These are phyloP conservation scores for Fragaria ananassa DNA, from an alignment of 306 rosid species.

Conservation along the genomic window DNA sequence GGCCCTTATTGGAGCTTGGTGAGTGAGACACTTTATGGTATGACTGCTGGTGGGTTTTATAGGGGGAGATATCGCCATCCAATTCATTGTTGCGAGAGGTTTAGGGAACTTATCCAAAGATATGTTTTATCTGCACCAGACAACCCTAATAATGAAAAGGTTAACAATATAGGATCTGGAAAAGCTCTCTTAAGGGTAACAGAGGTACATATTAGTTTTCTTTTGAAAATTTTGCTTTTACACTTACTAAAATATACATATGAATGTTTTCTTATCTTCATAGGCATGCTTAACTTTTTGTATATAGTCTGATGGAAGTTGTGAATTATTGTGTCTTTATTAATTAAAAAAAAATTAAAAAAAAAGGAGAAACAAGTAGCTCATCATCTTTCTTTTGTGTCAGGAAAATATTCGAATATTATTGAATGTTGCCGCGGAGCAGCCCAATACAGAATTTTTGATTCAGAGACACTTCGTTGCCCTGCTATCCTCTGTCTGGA, in stretches of 20 bases:
- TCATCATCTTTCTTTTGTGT: slow-evolving; percentile 25
- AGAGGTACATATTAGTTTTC: slow-evolving; percentile 49
- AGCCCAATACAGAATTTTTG: slow-evolving; percentile 68
- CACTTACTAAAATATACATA: slow-evolving; percentile 9
- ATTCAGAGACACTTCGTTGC: slow-evolving; percentile 90
- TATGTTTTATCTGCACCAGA: slow-evolving; percentile 61
- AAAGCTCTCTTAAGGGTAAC: slow-evolving; percentile 94
- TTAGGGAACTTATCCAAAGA: slow-evolving; percentile 79
- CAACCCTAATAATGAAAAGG: slow-evolving; percentile 66
- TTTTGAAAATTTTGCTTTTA: not conserved
- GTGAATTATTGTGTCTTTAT: not conserved
- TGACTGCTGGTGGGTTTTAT: slow-evolving; percentile 85
- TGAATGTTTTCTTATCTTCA: slow-evolving; percentile 12
- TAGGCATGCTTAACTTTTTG: slow-evolving; percentile 1
- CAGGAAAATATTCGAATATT: slow-evolving; percentile 81
- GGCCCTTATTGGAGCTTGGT: slow-evolving; percentile 92
- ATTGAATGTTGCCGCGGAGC: slow-evolving; percentile 80
- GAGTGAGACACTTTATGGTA: slow-evolving; percentile 71
- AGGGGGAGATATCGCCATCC: slow-evolving; percentile 96
- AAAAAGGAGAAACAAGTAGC: not conserved
- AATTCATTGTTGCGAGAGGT: slow-evolving; percentile 94
- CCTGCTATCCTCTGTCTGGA: slow-evolving; percentile 76
- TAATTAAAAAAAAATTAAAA: not conserved
- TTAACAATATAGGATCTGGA: slow-evolving; percentile 67
- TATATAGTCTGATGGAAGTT: not conserved